These are phyloP conservation scores for Aristolochia contorta DNA, from an alignment of 164 flowering plant species.

Conservation along the genomic window DNA sequence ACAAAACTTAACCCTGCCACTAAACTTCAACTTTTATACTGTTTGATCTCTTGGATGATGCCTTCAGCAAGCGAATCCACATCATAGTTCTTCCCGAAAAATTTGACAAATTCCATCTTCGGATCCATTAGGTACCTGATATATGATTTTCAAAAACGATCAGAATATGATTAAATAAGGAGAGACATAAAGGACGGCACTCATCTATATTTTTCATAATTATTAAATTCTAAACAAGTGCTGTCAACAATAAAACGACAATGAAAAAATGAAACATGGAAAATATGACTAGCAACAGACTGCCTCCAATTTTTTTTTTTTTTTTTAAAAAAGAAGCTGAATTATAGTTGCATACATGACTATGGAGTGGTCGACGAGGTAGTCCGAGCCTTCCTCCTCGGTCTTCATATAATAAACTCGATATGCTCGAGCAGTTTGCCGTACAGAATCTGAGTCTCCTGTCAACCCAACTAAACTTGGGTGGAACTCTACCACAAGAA, in stretches of 20 bases:
- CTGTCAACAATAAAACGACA: not conserved
- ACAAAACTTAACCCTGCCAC: conserved; percentile 4
- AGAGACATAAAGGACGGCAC: not conserved
- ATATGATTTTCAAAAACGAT: not conserved
- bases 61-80: conserved; percentile 72
- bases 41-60: conserved; percentile 61
- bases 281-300: not conserved
- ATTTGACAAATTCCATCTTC: conserved; percentile 74
- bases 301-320: too few relatives aligned
- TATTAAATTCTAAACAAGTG: not conserved
- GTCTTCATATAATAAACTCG: conserved; percentile 97
- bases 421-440: conserved; percentile 78
- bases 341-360: conserved; percentile 52
- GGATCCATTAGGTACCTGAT: conserved; percentile 94
- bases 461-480: conserved; percentile 84
- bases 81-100: conserved; percentile 84
- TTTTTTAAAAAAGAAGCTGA: not conserved
- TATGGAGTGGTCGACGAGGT: conserved; percentile 96
- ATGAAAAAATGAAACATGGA: not conserved
- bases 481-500: conserved; percentile 61
- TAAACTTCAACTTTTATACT: conserved; percentile 23
- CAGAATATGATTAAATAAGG: not conserved
- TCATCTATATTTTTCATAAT: not conserved
- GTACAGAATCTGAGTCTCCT: conserved; percentile 55
- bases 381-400: conserved; percentile 79